Percentiles rank a stretch among this genome's conserved stretches.
These are phyloP conservation scores for Quercus aquifolioides DNA, from an alignment of 306 rosid genomes.

Conservation along the genomic window DNA sequence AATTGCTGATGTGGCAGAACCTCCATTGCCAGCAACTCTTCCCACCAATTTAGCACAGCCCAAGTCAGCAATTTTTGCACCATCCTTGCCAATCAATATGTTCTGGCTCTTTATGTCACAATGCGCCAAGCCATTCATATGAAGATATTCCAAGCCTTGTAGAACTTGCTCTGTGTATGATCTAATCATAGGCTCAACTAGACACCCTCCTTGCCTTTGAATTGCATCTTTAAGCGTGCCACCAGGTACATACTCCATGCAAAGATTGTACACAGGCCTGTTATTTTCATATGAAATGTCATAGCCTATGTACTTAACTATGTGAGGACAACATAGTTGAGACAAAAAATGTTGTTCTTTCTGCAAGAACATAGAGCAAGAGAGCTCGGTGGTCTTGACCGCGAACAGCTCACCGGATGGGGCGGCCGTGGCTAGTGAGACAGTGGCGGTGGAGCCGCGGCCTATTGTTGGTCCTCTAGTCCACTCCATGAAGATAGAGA, in stretches of 20 bases:
- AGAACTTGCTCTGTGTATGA: slow-evolving; percentile 40
- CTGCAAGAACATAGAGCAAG: slow-evolving; percentile 21
- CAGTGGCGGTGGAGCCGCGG: slow-evolving; percentile 50
- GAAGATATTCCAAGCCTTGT: slow-evolving; percentile 47
- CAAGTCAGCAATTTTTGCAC: slow-evolving; percentile 45
- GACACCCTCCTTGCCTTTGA: slow-evolving; percentile 18
- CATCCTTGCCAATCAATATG: slow-evolving; percentile 28
- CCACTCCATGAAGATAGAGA: slow-evolving; percentile 35
- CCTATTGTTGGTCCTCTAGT: slow-evolving; percentile 41
- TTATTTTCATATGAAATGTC: slow-evolving; percentile 15
- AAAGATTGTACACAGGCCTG: slow-evolving; percentile 30
- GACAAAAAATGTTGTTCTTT: slow-evolving; percentile 41
- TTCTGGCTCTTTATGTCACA: slow-evolving; percentile 59
- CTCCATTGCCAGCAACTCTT: background rate
- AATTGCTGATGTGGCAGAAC: slow-evolving; percentile 2
- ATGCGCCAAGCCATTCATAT: slow-evolving; percentile 36
- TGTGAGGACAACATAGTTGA: slow-evolving; percentile 24
- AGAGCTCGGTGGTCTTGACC: slow-evolving; percentile 40
- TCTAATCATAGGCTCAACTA: slow-evolving; percentile 32
- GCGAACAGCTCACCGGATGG: slow-evolving; percentile 31
- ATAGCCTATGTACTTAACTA: slow-evolving; percentile 38
- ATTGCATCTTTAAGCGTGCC: slow-evolving; percentile 46
- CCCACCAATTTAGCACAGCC: slow-evolving; percentile 47
- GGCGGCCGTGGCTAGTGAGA: slow-evolving; percentile 25
- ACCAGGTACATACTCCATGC: slow-evolving; percentile 43